These are phyloP conservation scores for Irpex sp. DNA, from an alignment of 1,284 basidiomycete species.

Conservation along the genomic window DNA sequence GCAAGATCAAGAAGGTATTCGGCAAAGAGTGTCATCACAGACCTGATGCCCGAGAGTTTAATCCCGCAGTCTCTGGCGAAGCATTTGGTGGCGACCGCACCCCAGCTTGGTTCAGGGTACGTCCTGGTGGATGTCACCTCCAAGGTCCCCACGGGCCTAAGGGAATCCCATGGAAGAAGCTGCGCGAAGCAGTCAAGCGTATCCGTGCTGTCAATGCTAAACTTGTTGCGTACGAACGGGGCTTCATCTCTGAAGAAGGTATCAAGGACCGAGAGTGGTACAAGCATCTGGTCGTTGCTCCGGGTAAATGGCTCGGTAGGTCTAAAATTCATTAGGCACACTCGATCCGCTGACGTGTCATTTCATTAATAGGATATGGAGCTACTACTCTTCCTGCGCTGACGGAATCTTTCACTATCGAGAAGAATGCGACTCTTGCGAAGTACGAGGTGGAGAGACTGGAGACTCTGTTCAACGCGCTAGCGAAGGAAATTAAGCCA, in stretches of 20 bases:
- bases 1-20: slow-evolving; percentile 23
- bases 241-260: slow-evolving; percentile 81
- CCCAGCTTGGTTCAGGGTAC: slow-evolving; percentile 17
- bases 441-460: slow-evolving; percentile 67
- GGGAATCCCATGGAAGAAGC: slow-evolving; percentile 7
- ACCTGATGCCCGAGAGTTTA: neutral
- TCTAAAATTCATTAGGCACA: slow-evolving; percentile 12
- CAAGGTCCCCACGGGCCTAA: slow-evolving; percentile 1
- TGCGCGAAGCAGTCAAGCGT: slow-evolving; percentile 60
- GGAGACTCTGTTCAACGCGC: slow-evolving; percentile 44
- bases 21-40: slow-evolving; percentile 20
- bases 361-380: slow-evolving; percentile 66
- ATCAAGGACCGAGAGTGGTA: slow-evolving; percentile 84
- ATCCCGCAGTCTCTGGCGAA: slow-evolving; percentile 16
- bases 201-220: slow-evolving; percentile 70
- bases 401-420: slow-evolving; percentile 75
- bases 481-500: slow-evolving; percentile 12
- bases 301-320: slow-evolving; percentile 84
- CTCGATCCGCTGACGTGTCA: neutral
- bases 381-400: slow-evolving; percentile 84
- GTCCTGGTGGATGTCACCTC: neutral
- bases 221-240: slow-evolving; percentile 75
- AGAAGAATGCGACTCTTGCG: slow-evolving; percentile 60
- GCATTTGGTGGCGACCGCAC: slow-evolving; percentile 22
- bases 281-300: slow-evolving; percentile 82